Conservation (phyloP, 2,329 filamentous ascomycete species). For the Xylaria arbuscula region DNA sequence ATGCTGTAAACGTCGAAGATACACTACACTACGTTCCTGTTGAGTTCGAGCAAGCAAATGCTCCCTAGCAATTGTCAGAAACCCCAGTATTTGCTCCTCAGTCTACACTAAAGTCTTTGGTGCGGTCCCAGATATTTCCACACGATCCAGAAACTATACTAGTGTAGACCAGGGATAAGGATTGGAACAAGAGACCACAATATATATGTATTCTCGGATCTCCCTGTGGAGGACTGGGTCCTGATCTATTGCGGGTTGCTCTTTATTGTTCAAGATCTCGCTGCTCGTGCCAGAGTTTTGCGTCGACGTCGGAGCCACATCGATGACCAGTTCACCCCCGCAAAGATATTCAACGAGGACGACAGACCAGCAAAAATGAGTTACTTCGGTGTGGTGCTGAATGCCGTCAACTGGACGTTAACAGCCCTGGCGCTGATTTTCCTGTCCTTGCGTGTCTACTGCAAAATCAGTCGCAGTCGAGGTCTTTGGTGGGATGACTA, state of each 20-base stretch:
- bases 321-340: constrained; percentile 9
- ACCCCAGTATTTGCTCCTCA: constrained; percentile 13
- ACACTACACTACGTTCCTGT: background rate
- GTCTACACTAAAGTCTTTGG: constrained; percentile 14
- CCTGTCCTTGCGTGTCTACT: constrained; percentile 40
- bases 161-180: constrained; percentile 2
- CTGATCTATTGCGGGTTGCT: constrained; percentile 16
- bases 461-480: constrained; percentile 40
- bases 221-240: constrained; percentile 21
- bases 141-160: constrained; percentile 1
- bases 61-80: constrained; percentile 8
- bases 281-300: constrained; percentile 6
- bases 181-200: constrained; percentile 12
- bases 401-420: constrained; percentile 42
- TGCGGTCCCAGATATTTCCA: constrained; percentile 4
- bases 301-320: constrained; percentile 12
- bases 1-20: constrained; percentile 12
- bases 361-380: constrained; percentile 30
- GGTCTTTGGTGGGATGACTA: constrained; percentile 45
- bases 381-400: constrained; percentile 40
- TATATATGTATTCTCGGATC: constrained; percentile 20
- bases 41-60: constrained; percentile 17
- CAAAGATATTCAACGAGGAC: constrained; percentile 17
- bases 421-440: constrained; percentile 37
- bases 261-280: constrained; percentile 17